Evolutionary conservation across 345 rosid species (phyloP).

Genomic region (Streptanthus diversifolius): DNA sequence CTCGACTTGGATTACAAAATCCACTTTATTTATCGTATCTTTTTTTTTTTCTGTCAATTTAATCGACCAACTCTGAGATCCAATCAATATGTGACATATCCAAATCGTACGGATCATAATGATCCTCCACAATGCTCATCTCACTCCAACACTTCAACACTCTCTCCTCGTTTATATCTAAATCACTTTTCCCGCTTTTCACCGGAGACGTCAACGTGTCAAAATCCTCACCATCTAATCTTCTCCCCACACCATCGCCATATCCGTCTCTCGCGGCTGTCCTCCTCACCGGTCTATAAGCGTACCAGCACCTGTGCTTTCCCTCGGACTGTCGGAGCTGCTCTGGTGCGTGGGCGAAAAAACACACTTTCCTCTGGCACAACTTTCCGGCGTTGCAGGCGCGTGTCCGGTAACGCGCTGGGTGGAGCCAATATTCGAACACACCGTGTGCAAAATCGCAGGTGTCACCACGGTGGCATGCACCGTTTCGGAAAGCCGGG

Average conservation of each 20-base stretch:
- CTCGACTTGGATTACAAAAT: conserved; percentile 7
- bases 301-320: conserved; percentile 29
- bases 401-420: conserved; percentile 66
- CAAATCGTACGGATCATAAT: conserved; percentile 26
- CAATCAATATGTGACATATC: conserved; percentile 44
- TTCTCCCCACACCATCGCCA: conserved; percentile 8
- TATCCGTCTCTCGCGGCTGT: conserved; percentile 3
- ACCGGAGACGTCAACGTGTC: conserved; percentile 23
- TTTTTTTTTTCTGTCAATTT: not conserved
- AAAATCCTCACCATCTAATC: conserved; percentile 20
- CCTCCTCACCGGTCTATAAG: conserved; percentile 28
- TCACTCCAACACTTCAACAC: conserved; percentile 37
- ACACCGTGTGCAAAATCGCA: conserved; percentile 80
- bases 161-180: conserved; percentile 34
- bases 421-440: conserved; percentile 89
- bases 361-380: conserved; percentile 73
- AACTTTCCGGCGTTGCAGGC: conserved; percentile 60
- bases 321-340: conserved; percentile 49
- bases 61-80: conserved; percentile 46
- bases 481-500: conserved; percentile 62
- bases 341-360: conserved; percentile 76
- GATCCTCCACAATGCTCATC: conserved; percentile 40
- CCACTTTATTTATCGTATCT: conserved; percentile 10
- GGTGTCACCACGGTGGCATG: conserved; percentile 56
- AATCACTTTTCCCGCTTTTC: conserved; percentile 15